Base-by-base conservation (phyloP, 78 protist species). In the Dictyostelium intermedium region DNA sequence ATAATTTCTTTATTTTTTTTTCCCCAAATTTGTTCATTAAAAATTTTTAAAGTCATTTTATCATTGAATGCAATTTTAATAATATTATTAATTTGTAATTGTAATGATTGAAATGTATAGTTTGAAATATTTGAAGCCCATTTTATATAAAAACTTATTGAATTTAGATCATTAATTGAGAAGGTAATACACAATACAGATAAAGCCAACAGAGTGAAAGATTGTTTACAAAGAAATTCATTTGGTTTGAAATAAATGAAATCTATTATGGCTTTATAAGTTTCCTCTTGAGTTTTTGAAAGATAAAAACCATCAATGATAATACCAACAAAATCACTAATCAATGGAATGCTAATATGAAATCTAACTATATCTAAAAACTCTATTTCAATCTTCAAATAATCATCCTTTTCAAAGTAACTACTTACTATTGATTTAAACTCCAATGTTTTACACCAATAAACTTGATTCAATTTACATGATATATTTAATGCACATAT, bases 401-500 rank as follows among this genome's bases (percentile, higher is more conserved):
- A 89, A 2, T 74, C 50, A 14, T 37, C 25, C 0, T 16, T n/a
- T 30, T 41, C 47, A 70, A 89, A 89, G 18, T 66, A 89, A 6
- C 11, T 63, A 39, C 13, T 20, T 8, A 70, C n/a, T 1, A 89
- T 23, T 45, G 10, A 30, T 43, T 43, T 69, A 70, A 80, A 10
- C 32, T 34, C 30, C 1, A 43, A 2, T 1, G 25, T 80, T 20
- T 53, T 47, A 13, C 83, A 35, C 82, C 27, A 30, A 27, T 53
- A 56, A 4, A 74, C 39, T 11, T 89, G 70, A 50, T 77, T 89
- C 60, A 86, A 81, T 37, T 86, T 86, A 63, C 84, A 87, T 35
- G 85, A 56, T 11, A 89, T 11, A 63, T 50, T 80, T 43, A 89
- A 39, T 4, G 94, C 76, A 69, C 86, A 69, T 39, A 89, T 89